Base-by-base conservation (phyloP, 202 grass and related monocot genomes). In the Carex sylvatica region DNA sequence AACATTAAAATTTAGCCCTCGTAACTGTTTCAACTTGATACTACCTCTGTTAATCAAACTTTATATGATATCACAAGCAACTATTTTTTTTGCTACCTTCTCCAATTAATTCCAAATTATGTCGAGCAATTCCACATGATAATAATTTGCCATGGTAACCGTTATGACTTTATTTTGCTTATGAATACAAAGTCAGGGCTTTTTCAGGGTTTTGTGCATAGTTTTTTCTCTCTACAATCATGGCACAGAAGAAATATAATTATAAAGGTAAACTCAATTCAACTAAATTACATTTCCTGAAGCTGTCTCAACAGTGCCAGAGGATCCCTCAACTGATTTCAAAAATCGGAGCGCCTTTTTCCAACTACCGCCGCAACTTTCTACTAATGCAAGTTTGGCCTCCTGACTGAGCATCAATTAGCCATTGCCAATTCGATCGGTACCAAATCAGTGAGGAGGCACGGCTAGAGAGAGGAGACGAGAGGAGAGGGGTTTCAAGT, bases 301-400 rank as follows among this genome's bases (percentile, higher is more conserved):
- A n/a, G 96, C 87, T 69, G 93, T 96, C 53, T 88, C 68, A 24
- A 95, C 88, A 1, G 92, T 92, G 83, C 83, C 91, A 1, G 88
- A 98, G 10, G 92, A 98, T 62, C 87, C 86, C 96, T 96, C 91
- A 6, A 99, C 91, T 0, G 83, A 93, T 82, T 99, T 91, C 60
- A 99, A 75, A 87, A 99, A 99, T 82, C 96, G 90, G 61, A 99
- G 91, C 36, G 94, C 89, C 83, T 92, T 99, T 82, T 99, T 99
- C 91, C 96, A 99, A 86, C 87, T 96, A 13, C 93, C 80, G 6
- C 83, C 83, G 73, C 91, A 99, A 71, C 96, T 81, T 53, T 89
- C 89, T 12, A 96, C 83, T 24, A 99, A 88, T 35, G 94, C 91
- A 44, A 59, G 85, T 8, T 84, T 84, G 0, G 81, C 86, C 2